Evolutionary conservation across 2,329 filamentous ascomycete species (phyloP).

Genomic region (Exophiala sideris): DNA sequence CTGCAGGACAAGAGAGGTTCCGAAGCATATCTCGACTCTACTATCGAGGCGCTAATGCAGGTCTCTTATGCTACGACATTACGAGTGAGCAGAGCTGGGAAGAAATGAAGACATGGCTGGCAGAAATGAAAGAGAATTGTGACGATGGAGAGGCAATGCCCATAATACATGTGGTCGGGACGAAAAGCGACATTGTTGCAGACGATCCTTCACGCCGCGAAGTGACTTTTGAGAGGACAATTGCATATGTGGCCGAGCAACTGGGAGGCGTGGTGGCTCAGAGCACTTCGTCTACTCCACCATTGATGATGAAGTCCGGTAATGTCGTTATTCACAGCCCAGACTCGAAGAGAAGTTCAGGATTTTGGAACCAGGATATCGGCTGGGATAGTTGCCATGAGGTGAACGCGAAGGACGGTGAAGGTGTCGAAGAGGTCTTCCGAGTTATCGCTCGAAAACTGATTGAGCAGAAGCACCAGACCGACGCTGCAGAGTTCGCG

Average conservation of each 20-base stretch:
- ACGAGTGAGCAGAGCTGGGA: conserved; percentile 79
- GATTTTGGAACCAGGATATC: conserved; percentile 79
- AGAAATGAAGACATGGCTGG: conserved; percentile 90
- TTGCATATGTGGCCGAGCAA: conserved; percentile 92
- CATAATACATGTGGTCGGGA: conserved; percentile 91
- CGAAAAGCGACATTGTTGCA: conserved; percentile 86
- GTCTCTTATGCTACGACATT: conserved; percentile 91
- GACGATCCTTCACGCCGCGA: conserved; percentile 73
- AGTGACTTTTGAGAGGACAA: conserved; percentile 91
- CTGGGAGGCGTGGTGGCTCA: conserved; percentile 57
- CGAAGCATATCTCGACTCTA: conserved; percentile 91
- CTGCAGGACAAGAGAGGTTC: conserved; percentile 92
- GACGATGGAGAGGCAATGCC: conserved; percentile 42
- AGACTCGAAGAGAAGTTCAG: conserved; percentile 47
- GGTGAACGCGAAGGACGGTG: conserved; percentile 87
- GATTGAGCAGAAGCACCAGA: conserved; percentile 66
- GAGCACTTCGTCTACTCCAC: conserved; percentile 63
- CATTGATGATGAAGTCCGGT: conserved; percentile 49
- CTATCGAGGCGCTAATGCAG: conserved; percentile 92
- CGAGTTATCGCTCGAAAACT: conserved; percentile 82
- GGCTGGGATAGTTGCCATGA: conserved; percentile 98
- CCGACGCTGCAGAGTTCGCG: conserved; percentile 49
- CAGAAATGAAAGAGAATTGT: conserved; percentile 76
- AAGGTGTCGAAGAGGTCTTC: conserved; percentile 96
- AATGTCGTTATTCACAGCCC: conserved; percentile 33